Evolutionary conservation across 163 green algal genomes (phyloP).

Genomic region (Prototheca wickerhamii): DNA sequence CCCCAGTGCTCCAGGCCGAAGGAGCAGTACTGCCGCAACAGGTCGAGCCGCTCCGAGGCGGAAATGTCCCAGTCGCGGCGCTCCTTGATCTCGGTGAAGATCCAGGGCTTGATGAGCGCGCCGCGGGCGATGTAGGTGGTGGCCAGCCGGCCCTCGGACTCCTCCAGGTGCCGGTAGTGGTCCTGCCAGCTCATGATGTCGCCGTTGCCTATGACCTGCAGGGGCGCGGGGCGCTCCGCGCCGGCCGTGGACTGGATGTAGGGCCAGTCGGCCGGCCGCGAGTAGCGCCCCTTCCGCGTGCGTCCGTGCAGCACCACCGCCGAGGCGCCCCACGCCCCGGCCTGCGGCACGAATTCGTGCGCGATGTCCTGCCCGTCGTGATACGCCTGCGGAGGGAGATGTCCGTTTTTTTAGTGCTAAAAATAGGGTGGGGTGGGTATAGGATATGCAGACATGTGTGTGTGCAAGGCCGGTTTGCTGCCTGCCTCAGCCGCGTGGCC

Average conservation of each 20-base stretch:
- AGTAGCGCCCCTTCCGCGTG: slow-evolving; percentile 76
- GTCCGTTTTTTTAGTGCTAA: too few relatives aligned
- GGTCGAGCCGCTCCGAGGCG: slow-evolving; percentile 76
- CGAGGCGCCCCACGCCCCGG: slow-evolving; percentile 57
- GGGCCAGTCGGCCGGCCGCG: slow-evolving; percentile 77
- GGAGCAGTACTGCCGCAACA: slow-evolving; percentile 64
- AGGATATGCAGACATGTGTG: too few relatives aligned
- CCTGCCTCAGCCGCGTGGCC: too few relatives aligned
- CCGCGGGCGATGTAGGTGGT: slow-evolving; percentile 84
- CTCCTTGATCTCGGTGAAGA: slow-evolving; percentile 95
- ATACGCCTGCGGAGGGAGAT: slow-evolving; percentile 65
- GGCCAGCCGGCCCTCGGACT: slow-evolving; percentile 25
- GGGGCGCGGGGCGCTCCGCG: neutral
- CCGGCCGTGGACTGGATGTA: slow-evolving; percentile 60
- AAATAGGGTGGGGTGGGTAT: too few relatives aligned
- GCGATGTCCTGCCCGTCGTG: slow-evolving; percentile 62
- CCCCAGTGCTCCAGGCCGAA: slow-evolving; percentile 92
- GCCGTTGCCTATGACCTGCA: slow-evolving; percentile 92
- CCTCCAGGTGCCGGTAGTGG: slow-evolving; percentile 45
- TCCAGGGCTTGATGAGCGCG: slow-evolving; percentile 96
- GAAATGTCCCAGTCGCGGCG: slow-evolving; percentile 91
- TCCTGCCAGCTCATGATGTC: slow-evolving; percentile 82
- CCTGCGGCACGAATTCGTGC: slow-evolving; percentile 69
- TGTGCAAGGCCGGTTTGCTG: too few relatives aligned
- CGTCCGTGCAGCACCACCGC: slow-evolving; percentile 91